Evolutionary conservation across 2,329 filamentous ascomycete genomes (phyloP), one percentile per base, ranked within the genome.

Genomic region (Microcera coccophila): DNA sequence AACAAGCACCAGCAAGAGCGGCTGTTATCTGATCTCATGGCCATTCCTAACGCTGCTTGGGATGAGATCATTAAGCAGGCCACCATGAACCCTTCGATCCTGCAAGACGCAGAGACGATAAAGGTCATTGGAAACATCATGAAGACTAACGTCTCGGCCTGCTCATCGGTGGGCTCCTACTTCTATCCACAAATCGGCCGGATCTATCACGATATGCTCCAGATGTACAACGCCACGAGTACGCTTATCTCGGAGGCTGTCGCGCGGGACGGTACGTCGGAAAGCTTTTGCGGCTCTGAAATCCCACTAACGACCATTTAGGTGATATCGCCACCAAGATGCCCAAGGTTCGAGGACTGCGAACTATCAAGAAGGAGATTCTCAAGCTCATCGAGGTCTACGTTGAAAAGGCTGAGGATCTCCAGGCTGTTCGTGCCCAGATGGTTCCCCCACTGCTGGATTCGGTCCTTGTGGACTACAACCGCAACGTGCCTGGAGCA

Each of bases 81-180:
- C 18, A 93, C 88, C 41, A 77, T 85, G 48, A 84, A 96, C 62
- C 89, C 93, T 0, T 78, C 82, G 17, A 90, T 93, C 54, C 76
- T 98, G 11, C 89, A 97, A 65, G 90, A 97, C 60, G 75, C 84
- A 10, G 90, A 98, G 56, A 95, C 90, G 1, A 97, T 98, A 72
- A 98, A 98, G 74, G 84, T 98, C 54, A 90, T 98, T 50, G 93
- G 93, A 54, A 98, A 98, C 69, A 96, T 98, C 63, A 98, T 98
- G 93, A 98, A 98, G 79, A 98, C 93, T 1, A 98, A 98, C 59
- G 93, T 98, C 4, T 91, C 94, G n/a, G 93, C 93, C 26, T 98
- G 93, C 67, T 88, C 87, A 26, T 97, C 93, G 1, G 93, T 98
- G 45, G 93, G 94, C 24, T 83, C 88, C 39, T 98, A 97, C 70